Base-by-base conservation (phyloP, 1,139 yeast genomes). In the Arxiozyma bovina region DNA sequence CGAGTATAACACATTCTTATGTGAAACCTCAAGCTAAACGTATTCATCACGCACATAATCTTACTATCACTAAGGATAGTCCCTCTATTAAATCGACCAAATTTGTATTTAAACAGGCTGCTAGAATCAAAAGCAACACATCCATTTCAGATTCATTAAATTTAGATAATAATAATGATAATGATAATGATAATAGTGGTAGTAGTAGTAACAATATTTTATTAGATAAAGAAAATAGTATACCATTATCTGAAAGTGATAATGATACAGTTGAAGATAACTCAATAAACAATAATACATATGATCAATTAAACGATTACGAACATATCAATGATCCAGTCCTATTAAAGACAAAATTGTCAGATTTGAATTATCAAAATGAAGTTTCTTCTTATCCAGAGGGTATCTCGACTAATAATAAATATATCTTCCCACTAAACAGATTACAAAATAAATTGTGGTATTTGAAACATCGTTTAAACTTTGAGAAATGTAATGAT, bases 401-500 rank as follows among this genome's bases (percentile, higher is more conserved):
- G 52, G 20, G 72, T 71, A 1, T 53, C 62, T 17, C 55, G 12
- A n/a, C 48, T 22, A 15, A 56, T 51, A 22, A 59, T 4, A 56
- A 63, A 15, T 73, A 72, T 57, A 74, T 73, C 1, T 83, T 77
- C 59, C 96, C 96, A 0, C 69, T 83, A 67, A 72, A 73, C 45
- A 70, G 72, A 55, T 60, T 81, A 7, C 87, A 86, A 53, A 71
- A 78, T 17, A 74, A 74, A 55, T 73, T 77, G 25, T 76, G 80
- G 71, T 78, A 78, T n/a, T 66, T 86, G 47, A 74, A 79, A 60
- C 71, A 71, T 50, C 77, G 78, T 52, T 73, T 77, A n/a, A 67
- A 73, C 48, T 27, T 4, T 27, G 30, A 27, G 11, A 27, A 27
- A 8, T 27, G 6, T 27, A 60, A 64, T 1, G 71, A 71, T 25